phyloP scores from a whole-genome alignment of 768 basidiomycete genomes.

The Kwoniella bestiolae region DNA sequence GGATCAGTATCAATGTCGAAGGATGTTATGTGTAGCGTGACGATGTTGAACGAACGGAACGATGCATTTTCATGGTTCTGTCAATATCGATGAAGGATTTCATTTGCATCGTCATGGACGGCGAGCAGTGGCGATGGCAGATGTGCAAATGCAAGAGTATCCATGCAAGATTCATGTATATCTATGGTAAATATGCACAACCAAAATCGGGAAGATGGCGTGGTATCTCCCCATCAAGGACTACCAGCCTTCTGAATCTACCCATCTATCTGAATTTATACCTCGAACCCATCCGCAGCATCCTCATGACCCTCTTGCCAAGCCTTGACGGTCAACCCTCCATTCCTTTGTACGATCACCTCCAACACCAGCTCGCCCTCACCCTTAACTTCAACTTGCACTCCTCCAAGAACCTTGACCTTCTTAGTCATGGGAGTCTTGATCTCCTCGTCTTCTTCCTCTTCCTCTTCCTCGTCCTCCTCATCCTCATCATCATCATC shows the following conservation, averaged over 20 bases:
- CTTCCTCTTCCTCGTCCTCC: conserved; percentile 44
- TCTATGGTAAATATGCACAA: conserved; percentile 3
- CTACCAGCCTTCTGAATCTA: not conserved
- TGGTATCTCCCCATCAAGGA: no score
- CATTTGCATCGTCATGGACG: no score
- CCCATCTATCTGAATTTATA: conserved; percentile 18
- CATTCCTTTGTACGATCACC: conserved; percentile 46
- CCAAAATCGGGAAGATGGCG: not conserved
- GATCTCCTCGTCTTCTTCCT: conserved; percentile 56
- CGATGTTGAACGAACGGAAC: conserved; percentile 5
- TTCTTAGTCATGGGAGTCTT: conserved; percentile 52
- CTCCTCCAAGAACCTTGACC: conserved; percentile 43
- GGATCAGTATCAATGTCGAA: no score
- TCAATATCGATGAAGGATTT: no score
- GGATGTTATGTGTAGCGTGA: not conserved
- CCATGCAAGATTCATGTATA: conserved; percentile 8
- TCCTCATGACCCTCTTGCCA: conserved; percentile 54
- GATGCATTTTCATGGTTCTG: conserved; percentile 9
- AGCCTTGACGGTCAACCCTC: conserved; percentile 41
- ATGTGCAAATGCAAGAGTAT: not conserved
- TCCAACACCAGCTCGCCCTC: conserved; percentile 46
- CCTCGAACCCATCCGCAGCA: conserved; percentile 35
- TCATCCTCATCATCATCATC: conserved; percentile 38
- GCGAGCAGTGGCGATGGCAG: not conserved
- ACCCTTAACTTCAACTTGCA: conserved; percentile 39